Base-by-base conservation (phyloP, 2,329 filamentous ascomycete genomes). In the Botryotinia convoluta region DNA sequence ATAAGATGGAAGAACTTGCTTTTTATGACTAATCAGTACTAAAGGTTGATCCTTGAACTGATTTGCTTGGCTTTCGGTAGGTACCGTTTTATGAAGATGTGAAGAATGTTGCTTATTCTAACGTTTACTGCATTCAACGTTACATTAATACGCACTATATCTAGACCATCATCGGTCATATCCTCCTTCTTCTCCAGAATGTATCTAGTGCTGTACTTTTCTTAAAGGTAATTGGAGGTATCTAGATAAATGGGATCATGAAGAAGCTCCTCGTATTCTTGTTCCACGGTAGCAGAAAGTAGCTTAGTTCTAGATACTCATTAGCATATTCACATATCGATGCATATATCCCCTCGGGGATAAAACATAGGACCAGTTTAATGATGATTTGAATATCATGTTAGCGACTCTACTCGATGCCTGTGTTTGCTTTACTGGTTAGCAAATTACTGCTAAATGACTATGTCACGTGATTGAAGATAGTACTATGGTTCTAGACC, bases 11-110 rank as follows among this genome's bases (percentile, higher is more conserved):
- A 42, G 48, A 57, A 57, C 48, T 44, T 69, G 48, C 37, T 42
- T 42, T 57, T 42, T 12, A 44, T 69, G 65, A 68, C 65, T 68
- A 68, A 57, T 68, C 39, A 2, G 8, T 9, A 39, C 64, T 54
- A 54, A 29, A n/a, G 32, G 32, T 44, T 29, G 7, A 29, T 39
- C 63, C 63, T 26, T 45, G 63, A 10, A 20, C 4, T n/a, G 26
- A 54, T 39, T n/a, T 37, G 45, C 64, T 67, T 67, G 64, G 64
- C 64, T 39, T 35, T 54, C 64, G 45, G 64, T 39, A 54, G 26
- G 16, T 57, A 57, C 51, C 51, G 51, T 29, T 57, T 57, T 5
- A 54, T n/a, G 29, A 12, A 61, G 26, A 67, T 51, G 7, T 48
- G 44, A 39, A 37, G 63, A 51, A 51, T 35, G 22, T 51, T 51